A percentile compares a stretch with the other conserved stretches of the same genome.
These are phyloP conservation scores for Astrocystis sublimbata DNA, from an alignment of 495 filamentous ascomycete genomes.

Conservation along the genomic window DNA sequence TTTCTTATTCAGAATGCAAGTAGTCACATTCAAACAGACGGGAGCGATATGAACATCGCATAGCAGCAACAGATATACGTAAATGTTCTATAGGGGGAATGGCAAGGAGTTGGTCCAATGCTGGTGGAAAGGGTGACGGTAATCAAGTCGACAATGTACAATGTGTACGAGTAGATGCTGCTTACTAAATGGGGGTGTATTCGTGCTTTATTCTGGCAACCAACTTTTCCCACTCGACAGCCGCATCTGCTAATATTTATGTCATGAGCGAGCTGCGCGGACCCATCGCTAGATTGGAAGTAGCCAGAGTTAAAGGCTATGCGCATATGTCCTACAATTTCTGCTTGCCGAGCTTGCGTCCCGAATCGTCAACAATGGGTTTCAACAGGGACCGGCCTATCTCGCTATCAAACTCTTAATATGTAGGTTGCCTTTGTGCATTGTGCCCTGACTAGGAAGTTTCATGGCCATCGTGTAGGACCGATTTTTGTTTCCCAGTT, in stretches of 20 bases:
- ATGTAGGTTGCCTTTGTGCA: too few species aligned
- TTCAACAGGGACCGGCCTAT: background rate
- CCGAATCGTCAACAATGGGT: background rate
- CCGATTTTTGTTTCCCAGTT: background rate
- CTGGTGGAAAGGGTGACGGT: too few species aligned
- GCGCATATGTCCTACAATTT: background rate
- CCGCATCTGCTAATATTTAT: constrained; percentile 1
- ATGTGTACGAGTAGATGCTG: background rate
- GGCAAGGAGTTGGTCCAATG: too few species aligned
- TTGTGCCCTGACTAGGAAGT: too few species aligned
- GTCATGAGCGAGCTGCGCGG: background rate
- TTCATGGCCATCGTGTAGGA: background rate
- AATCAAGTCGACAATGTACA: too few species aligned
- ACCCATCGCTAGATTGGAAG: background rate
- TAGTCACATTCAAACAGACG: too few species aligned
- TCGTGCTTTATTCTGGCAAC: background rate
- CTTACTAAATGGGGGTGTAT: background rate
- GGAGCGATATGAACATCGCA: too few species aligned
- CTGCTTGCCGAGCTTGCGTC: background rate
- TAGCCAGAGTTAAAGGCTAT: background rate
- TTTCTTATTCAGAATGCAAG: too few species aligned
- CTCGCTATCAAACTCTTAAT: too few species aligned
- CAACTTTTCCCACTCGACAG: background rate
- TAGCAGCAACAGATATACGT: too few species aligned
- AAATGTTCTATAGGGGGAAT: too few species aligned